Base-by-base conservation (phyloP, 2,329 filamentous ascomycete genomes). In the Apiospora kogelbergensis region DNA sequence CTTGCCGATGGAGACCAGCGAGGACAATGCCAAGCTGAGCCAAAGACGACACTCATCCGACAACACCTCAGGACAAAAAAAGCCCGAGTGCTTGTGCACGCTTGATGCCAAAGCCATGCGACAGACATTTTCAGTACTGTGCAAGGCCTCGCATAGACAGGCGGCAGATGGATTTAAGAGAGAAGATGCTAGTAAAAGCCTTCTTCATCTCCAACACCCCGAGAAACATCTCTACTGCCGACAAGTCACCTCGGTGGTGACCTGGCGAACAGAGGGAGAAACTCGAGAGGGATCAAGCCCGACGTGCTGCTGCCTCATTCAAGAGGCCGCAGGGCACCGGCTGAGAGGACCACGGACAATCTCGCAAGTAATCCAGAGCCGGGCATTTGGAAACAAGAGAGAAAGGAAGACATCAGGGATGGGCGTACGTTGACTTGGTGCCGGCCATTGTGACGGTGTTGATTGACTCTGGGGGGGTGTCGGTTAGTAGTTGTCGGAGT, bases 261-360 rank as follows among this genome's bases (percentile, higher is more conserved):
- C 81, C 78, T 85, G 78, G 73, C 78, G 78, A 75, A 80, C 80
- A 79, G 83, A 90, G 88, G 88, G 88, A 87, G 86, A 83, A 79
- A 83, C 78, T 76, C 81, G 81, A 86, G 92, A 93, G 86, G 84
- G 82, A 92, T 94, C 91, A 92, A 94, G 91, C 92, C 94, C 91
- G 90, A 84, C 81, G 44, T 42, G 76, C 82, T 80, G 75, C 80
- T 77, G 77, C 75, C 73, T 75, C 68, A n/a, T 37, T n/a, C 9
- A 9, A 37, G 20, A 37, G 53, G 53, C 82, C 81, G 83, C 74
- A 73, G 75, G 74, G 74, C 81, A 87, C 90, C 90, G 94, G 92
- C 75, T 90, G 89, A 93, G 90, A 92, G 90, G 90, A 93, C 92
- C 87, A 89, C 89, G 53, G 88, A 93, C 91, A 93, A 93, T 92